These are phyloP conservation scores for Xylariaceae sp. DNA, from an alignment of 2,329 filamentous ascomycete genomes.

Conservation along the genomic window DNA sequence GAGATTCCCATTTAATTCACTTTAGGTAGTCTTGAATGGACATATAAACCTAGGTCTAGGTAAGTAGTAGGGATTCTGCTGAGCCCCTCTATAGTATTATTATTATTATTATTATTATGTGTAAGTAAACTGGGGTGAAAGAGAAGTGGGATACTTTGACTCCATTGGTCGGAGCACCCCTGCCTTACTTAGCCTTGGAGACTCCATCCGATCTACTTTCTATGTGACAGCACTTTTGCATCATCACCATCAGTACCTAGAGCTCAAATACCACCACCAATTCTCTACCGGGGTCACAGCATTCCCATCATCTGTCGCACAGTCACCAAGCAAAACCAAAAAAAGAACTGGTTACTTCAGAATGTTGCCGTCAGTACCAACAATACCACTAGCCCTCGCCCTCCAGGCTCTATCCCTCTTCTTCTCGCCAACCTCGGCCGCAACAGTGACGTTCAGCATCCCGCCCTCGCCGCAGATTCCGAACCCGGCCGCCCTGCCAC, in stretches of 20 bases:
- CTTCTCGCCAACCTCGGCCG: slow-evolving; percentile 36
- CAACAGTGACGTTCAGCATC: slow-evolving; percentile 55
- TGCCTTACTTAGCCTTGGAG: too few species aligned
- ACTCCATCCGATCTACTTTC: too few species aligned
- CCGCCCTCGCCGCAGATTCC: slow-evolving; percentile 49
- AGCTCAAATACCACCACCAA: slow-evolving; percentile 30
- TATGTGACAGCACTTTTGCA: too few species aligned
- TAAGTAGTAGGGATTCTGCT: too few species aligned
- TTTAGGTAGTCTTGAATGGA: too few species aligned
- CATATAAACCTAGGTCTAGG: too few species aligned
- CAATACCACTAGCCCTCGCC: slow-evolving; percentile 38
- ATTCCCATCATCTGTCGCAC: too few species aligned
- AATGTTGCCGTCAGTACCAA: slow-evolving; percentile 16
- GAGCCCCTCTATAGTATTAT: too few species aligned
- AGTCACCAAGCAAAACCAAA: not conserved
- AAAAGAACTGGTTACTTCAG: not conserved
- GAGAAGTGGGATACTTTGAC: not conserved
- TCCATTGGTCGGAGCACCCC: slow-evolving; percentile 18
- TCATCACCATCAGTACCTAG: slow-evolving; percentile 11
- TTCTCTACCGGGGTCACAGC: too few species aligned
- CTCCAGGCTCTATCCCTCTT: slow-evolving; percentile 46
- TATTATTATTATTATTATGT: too few species aligned
- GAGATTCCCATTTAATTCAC: too few species aligned
- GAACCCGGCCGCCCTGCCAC: slow-evolving; percentile 62
- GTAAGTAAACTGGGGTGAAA: not conserved